Evolutionary conservation across 495 filamentous ascomycete species (phyloP).

Genomic region (Aspergillus leporis): DNA sequence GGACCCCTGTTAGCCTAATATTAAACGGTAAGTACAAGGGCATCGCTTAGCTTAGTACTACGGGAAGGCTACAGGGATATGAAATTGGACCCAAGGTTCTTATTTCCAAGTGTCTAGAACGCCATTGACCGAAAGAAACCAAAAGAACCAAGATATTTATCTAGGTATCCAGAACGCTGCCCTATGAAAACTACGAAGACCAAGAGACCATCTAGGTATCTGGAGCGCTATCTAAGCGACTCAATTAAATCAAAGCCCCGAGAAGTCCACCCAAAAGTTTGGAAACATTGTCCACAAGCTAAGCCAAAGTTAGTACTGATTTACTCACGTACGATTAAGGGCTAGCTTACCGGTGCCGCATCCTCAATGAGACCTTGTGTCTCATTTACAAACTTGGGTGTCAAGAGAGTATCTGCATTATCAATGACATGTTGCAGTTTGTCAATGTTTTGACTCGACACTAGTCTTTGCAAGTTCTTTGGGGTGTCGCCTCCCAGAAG

Average conservation of each 20-base stretch:
- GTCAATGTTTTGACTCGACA: conserved; percentile 31
- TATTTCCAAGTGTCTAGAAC: neutral
- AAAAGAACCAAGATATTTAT: neutral
- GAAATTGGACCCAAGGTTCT: neutral
- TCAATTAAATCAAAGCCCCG: conserved; percentile 18
- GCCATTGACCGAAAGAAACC: neutral
- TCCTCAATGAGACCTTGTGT: conserved; percentile 51
- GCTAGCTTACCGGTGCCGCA: conserved; percentile 51
- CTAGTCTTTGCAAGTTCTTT: conserved; percentile 28
- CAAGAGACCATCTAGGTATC: neutral
- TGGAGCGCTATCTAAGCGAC: neutral
- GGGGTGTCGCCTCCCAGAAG: conserved; percentile 24
- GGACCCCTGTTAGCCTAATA: neutral
- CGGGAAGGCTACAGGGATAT: neutral
- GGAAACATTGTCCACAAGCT: conserved; percentile 37
- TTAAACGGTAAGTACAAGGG: neutral
- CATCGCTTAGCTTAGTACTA: neutral
- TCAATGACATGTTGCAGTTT: conserved; percentile 33
- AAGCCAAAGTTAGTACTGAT: neutral
- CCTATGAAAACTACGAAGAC: neutral
- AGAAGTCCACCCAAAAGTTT: conserved; percentile 35
- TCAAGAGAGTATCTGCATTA: conserved; percentile 35
- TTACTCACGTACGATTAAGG: neutral
- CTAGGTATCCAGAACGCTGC: neutral
- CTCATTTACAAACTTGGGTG: conserved; percentile 41